phyloP scores from a whole-genome alignment of 2,329 filamentous ascomycete genomes.

The Simplicillium aogashimaense region DNA sequence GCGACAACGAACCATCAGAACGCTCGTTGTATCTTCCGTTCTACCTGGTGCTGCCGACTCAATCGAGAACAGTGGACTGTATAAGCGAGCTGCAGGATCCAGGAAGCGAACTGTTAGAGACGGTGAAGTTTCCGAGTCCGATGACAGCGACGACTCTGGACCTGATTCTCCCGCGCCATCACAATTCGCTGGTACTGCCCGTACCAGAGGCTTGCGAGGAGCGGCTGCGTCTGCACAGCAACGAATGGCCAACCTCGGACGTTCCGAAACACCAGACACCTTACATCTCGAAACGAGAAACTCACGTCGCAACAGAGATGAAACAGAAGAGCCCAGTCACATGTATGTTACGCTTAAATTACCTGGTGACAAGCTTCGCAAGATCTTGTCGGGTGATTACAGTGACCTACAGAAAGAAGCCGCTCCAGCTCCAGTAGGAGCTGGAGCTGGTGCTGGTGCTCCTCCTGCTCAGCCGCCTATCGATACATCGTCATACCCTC shows the following conservation, averaged over 20 bases:
- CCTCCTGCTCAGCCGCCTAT: constrained; percentile 26
- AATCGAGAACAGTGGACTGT: constrained; percentile 78
- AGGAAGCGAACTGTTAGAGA: constrained; percentile 45
- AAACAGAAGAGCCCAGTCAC: constrained; percentile 64
- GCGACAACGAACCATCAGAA: constrained; percentile 83
- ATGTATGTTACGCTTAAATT: constrained; percentile 70
- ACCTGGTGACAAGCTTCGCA: constrained; percentile 58
- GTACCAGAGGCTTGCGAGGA: constrained; percentile 80
- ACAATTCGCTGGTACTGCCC: constrained; percentile 66
- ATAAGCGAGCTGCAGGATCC: constrained; percentile 61
- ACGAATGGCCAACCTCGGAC: constrained; percentile 70
- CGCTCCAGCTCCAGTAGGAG: constrained; percentile 19
- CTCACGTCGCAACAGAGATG: constrained; percentile 60
- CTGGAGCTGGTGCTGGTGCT: constrained; percentile 20
- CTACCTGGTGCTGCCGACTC: constrained; percentile 75
- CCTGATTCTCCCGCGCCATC: constrained; percentile 77
- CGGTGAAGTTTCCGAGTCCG: constrained; percentile 75
- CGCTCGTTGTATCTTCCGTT: constrained; percentile 83
- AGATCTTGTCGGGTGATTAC: constrained; percentile 47
- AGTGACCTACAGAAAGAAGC: constrained; percentile 28
- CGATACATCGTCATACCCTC: constrained; percentile 24
- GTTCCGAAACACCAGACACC: constrained; percentile 84
- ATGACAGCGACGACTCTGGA: constrained; percentile 81
- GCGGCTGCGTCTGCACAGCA: constrained; percentile 80
- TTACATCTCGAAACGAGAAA: constrained; percentile 66